phyloP scores from a whole-genome alignment of 495 filamentous ascomycete genomes.

The Neohortaea acidophila region DNA sequence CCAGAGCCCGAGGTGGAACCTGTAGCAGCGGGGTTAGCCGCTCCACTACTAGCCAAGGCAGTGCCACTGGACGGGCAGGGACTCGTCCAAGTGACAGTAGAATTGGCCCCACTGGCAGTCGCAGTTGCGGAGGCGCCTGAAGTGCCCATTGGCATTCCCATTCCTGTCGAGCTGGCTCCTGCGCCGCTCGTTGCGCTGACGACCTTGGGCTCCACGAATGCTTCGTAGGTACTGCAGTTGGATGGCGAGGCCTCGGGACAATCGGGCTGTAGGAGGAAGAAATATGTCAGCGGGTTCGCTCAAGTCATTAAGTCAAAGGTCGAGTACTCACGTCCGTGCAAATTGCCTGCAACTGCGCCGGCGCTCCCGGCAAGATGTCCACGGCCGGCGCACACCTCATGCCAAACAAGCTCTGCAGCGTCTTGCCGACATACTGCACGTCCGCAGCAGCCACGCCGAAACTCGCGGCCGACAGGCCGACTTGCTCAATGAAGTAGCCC shows the following conservation, averaged over 20 bases:
- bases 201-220: background rate
- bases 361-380: slow-evolving; percentile 12
- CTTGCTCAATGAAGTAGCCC: slow-evolving; percentile 40
- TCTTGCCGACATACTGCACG: slow-evolving; percentile 26
- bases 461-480: slow-evolving; percentile 34
- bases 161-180: no score
- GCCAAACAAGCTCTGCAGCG: slow-evolving; percentile 32
- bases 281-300: background rate
- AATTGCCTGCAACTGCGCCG: slow-evolving; percentile 10
- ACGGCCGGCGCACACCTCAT: slow-evolving; percentile 30
- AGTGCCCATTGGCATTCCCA: no score
- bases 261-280: background rate
- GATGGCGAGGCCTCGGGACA: slow-evolving; percentile 3
- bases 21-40: no score
- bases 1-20: no score
- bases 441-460: slow-evolving; percentile 37
- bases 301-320: background rate
- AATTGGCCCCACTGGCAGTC: no score
- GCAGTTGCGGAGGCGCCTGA: no score
- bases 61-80: no score
- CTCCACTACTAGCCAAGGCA: no score
- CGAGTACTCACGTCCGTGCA: slow-evolving; percentile 14
- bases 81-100: no score
- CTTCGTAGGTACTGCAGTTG: background rate
- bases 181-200: background rate